Percentiles rank a stretch among this genome's conserved stretches.
Evolutionary conservation across 495 filamentous ascomycete genomes (phyloP).

Genomic region (Penicillium nucicola): DNA sequence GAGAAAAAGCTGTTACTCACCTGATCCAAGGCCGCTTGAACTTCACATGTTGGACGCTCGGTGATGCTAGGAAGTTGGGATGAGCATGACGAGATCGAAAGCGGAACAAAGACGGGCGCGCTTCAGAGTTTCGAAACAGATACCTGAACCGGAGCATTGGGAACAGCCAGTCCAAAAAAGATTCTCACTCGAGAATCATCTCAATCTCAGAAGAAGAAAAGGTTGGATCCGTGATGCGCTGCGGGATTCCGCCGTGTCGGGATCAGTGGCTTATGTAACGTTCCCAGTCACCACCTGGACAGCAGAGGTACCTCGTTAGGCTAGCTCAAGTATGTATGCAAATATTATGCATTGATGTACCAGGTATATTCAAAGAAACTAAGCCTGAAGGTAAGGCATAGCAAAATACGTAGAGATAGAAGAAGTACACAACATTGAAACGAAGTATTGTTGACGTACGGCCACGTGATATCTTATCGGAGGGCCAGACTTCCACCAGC

Average conservation of each 20-base stretch:
- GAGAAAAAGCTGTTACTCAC: constrained; percentile 15
- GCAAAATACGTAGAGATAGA: too few relatives aligned
- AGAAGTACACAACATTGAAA: neutral
- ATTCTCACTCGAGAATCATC: constrained; percentile 9
- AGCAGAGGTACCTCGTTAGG: too few relatives aligned
- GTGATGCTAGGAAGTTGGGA: constrained; percentile 6
- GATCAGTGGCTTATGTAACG: neutral
- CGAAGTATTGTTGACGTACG: neutral
- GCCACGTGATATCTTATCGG: constrained; percentile 27
- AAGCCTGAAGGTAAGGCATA: too few relatives aligned
- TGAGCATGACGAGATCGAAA: constrained; percentile 14
- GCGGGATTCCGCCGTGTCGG: neutral
- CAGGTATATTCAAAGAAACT: too few relatives aligned
- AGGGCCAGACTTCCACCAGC: neutral
- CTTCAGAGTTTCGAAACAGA: constrained; percentile 26
- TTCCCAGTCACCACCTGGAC: too few relatives aligned
- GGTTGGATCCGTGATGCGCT: neutral
- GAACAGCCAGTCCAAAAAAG: constrained; percentile 13
- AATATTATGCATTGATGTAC: too few relatives aligned
- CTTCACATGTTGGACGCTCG: constrained; percentile 34
- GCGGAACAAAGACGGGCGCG: constrained; percentile 19
- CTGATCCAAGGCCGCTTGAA: constrained; percentile 40
- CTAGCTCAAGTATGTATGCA: too few relatives aligned
- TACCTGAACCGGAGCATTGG: constrained; percentile 40
- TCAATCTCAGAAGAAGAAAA: constrained; percentile 2